Evolutionary conservation across 306 rosid species (phyloP).

Genomic region (Chamaecrista fasciculata): DNA sequence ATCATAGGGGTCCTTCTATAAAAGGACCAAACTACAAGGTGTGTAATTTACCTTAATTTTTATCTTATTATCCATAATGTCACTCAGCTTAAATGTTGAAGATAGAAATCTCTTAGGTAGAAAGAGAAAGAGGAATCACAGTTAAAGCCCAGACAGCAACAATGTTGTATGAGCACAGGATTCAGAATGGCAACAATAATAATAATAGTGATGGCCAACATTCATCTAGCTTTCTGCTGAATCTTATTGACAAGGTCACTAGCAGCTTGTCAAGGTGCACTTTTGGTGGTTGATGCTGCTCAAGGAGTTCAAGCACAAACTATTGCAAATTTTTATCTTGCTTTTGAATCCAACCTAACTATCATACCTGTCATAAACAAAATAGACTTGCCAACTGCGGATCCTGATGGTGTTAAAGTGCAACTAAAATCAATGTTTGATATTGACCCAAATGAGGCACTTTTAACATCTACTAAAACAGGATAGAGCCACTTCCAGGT

Average conservation of each 20-base stretch:
- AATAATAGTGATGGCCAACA: conserved; percentile 34
- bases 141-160: conserved; percentile 99
- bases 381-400: conserved; percentile 92
- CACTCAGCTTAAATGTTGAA: conserved; percentile 25
- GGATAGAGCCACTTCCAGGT: conserved; percentile 94
- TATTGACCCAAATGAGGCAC: conserved; percentile 72
- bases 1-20: too few species aligned
- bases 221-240: too few species aligned
- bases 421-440: conserved; percentile 90
- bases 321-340: too few species aligned
- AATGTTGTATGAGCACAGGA: conserved; percentile 63
- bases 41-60: too few species aligned
- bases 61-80: background rate
- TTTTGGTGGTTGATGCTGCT: conserved; percentile 90
- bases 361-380: conserved; percentile 83
- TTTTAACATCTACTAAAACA: conserved; percentile 90
- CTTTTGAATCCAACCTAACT: conserved; percentile 77
- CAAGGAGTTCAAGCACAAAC: conserved; percentile 98
- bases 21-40: too few species aligned
- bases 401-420: conserved; percentile 81
- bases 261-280: too few species aligned
- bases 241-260: too few species aligned
- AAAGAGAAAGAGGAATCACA: too few species aligned
- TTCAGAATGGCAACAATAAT: conserved; percentile 31
- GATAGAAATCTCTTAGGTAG: too few species aligned